phyloP scores from a whole-genome alignment of 2,329 filamentous ascomycete species.

The Nemania sp. region DNA sequence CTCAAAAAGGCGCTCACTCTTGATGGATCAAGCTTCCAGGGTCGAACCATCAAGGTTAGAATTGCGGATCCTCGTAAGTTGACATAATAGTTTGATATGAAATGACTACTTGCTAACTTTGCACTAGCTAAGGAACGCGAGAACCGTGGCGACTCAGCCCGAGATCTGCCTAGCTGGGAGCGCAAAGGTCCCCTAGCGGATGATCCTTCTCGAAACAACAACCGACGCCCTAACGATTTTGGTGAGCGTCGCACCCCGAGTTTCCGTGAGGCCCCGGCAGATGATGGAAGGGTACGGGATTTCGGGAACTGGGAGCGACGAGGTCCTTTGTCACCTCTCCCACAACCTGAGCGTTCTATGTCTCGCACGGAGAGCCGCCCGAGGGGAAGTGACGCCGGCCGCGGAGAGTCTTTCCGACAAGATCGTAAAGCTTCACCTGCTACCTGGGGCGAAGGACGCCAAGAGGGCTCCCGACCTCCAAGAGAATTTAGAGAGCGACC shows the following conservation, averaged over 20 bases:
- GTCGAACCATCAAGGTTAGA: conserved; percentile 90
- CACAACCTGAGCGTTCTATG: conserved; percentile 63
- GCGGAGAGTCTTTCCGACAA: conserved; percentile 68
- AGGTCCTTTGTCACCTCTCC: conserved; percentile 84
- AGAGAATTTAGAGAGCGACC: conserved; percentile 80
- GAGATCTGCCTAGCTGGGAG: conserved; percentile 91
- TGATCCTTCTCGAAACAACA: conserved; percentile 60
- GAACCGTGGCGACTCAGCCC: conserved; percentile 70
- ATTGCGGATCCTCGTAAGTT: conserved; percentile 96
- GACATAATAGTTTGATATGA: conserved; percentile 15
- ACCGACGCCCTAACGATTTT: conserved; percentile 63
- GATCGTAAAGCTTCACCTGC: conserved; percentile 77
- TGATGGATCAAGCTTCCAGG: conserved; percentile 85
- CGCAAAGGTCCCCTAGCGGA: conserved; percentile 91
- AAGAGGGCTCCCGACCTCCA: conserved; percentile 83
- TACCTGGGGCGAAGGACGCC: conserved; percentile 79
- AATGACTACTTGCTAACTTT: conserved; percentile 53
- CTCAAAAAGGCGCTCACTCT: conserved; percentile 90
- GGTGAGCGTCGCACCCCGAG: conserved; percentile 72
- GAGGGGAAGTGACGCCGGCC: conserved; percentile 68
- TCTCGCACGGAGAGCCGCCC: conserved; percentile 68
- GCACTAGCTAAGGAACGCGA: conserved; percentile 83
- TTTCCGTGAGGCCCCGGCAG: conserved; percentile 74
- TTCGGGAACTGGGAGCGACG: conserved; percentile 95
- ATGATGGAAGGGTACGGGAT: conserved; percentile 83